Evolutionary conservation across 192 early-diverging fungal genomes (phyloP).

Genomic region (Bifiguratus adelaidae): DNA sequence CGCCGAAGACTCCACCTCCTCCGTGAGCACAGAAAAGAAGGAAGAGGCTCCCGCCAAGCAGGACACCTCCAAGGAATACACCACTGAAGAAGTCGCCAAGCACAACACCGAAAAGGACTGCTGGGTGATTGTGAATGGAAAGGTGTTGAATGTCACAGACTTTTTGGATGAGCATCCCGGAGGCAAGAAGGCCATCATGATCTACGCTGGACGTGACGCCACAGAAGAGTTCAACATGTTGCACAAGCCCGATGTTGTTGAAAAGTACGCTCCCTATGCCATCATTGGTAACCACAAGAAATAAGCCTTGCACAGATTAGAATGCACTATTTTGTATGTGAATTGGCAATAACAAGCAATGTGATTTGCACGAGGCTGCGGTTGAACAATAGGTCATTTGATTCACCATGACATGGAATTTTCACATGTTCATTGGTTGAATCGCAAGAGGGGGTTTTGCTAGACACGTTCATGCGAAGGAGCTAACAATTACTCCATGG

Average conservation of each 20-base stretch:
- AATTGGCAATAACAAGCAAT: too few relatives aligned
- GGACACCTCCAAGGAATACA: constrained; percentile 35
- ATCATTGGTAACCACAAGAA: constrained; percentile 25
- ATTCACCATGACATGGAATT: too few relatives aligned
- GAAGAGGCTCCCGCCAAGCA: constrained; percentile 8
- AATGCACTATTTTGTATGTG: neutral
- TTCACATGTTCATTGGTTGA: too few relatives aligned
- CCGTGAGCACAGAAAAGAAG: constrained; percentile 17
- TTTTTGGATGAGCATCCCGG: constrained; percentile 78
- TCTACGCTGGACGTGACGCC: constrained; percentile 80
- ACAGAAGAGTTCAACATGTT: constrained; percentile 81
- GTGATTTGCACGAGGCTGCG: too few relatives aligned
- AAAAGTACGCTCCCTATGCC: constrained; percentile 48
- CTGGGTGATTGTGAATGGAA: constrained; percentile 80
- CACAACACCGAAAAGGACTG: constrained; percentile 74
- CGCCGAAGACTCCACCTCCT: constrained; percentile 24
- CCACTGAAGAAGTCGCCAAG: constrained; percentile 71
- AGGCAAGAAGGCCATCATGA: constrained; percentile 75
- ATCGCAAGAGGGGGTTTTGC: too few relatives aligned
- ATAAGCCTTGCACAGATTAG: neutral
- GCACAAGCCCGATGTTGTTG: constrained; percentile 73
- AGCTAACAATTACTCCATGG: too few relatives aligned
- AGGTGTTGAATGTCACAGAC: constrained; percentile 66
- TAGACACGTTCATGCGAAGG: too few relatives aligned
- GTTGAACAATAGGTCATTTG: too few relatives aligned